Evolutionary conservation across 2,329 filamentous ascomycete genomes (phyloP).

Genomic region (Aspergillus fijiensis): DNA sequence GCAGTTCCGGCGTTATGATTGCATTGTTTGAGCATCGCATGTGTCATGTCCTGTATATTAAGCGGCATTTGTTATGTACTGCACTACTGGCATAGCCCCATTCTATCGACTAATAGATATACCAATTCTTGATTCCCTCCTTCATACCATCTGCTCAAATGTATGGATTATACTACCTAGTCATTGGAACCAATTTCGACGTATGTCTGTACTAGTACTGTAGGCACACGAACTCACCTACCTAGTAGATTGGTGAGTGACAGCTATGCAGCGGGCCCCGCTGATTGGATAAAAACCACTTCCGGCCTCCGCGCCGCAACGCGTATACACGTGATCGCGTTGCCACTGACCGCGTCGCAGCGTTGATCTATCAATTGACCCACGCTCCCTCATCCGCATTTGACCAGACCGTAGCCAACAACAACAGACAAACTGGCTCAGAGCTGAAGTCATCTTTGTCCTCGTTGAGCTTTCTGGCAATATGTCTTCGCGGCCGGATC

Average conservation of each 20-base stretch:
- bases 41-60: constrained; percentile 15
- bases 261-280: not conserved
- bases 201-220: too few species aligned
- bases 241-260: too few species aligned
- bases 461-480: constrained; percentile 26
- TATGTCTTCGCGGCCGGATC: constrained; percentile 71
- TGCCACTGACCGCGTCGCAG: constrained; percentile 13
- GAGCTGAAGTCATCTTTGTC: constrained; percentile 9
- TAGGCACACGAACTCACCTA: too few species aligned
- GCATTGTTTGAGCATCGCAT: constrained; percentile 20
- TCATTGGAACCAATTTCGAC: too few species aligned
- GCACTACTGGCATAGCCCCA: constrained; percentile 5
- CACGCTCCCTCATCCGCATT: not conserved
- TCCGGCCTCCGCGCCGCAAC: constrained; percentile 27
- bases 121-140: constrained; percentile 4
- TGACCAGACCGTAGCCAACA: constrained; percentile 1
- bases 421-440: constrained; percentile 10
- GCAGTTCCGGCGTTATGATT: constrained; percentile 26
- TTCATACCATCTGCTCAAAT: not conserved
- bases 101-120: constrained; percentile 2
- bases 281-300: constrained; percentile 18
- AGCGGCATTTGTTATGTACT: constrained; percentile 20
- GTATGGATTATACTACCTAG: not conserved
- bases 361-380: not conserved
- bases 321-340: constrained; percentile 37